A percentile compares a stretch with the other conserved stretches of the same genome.
These are phyloP conservation scores for Fusarium tupiense DNA, from an alignment of 2,329 filamentous ascomycete species.

Conservation along the genomic window DNA sequence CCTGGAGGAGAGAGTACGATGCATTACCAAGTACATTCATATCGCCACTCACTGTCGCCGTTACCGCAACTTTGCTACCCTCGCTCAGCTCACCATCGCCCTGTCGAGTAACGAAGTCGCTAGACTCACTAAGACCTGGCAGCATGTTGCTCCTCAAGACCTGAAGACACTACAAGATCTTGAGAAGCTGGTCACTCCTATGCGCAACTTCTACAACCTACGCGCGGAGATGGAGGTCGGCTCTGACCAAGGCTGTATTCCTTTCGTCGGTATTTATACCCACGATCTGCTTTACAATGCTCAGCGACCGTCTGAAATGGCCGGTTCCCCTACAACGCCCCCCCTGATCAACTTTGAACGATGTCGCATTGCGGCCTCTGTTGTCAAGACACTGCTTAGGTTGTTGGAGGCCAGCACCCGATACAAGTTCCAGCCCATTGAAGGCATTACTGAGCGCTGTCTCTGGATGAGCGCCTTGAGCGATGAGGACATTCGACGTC, in stretches of 20 bases:
- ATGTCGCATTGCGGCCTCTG: constrained; percentile 77
- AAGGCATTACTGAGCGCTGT: constrained; percentile 81
- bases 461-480: constrained; percentile 84
- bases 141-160: constrained; percentile 72
- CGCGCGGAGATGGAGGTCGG: constrained; percentile 81
- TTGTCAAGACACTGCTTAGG: constrained; percentile 81
- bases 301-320: constrained; percentile 79
- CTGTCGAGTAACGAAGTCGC: constrained; percentile 78
- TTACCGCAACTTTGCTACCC: constrained; percentile 84
- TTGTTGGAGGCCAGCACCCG: constrained; percentile 81
- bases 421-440: constrained; percentile 78
- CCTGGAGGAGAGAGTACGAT: constrained; percentile 76
- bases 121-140: constrained; percentile 76
- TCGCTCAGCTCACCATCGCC: constrained; percentile 82
- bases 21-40: constrained; percentile 84
- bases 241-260: constrained; percentile 78
- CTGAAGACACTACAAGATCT: constrained; percentile 73
- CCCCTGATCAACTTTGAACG: constrained; percentile 86
- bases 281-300: constrained; percentile 86
- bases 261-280: constrained; percentile 85
- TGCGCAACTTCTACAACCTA: constrained; percentile 80
- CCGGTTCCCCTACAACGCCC: constrained; percentile 71
- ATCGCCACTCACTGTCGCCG: constrained; percentile 79
- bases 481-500: constrained; percentile 76
- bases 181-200: constrained; percentile 78